phyloP scores from a whole-genome alignment of 495 filamentous ascomycete genomes.

The Annulohypoxylon nitens region DNA sequence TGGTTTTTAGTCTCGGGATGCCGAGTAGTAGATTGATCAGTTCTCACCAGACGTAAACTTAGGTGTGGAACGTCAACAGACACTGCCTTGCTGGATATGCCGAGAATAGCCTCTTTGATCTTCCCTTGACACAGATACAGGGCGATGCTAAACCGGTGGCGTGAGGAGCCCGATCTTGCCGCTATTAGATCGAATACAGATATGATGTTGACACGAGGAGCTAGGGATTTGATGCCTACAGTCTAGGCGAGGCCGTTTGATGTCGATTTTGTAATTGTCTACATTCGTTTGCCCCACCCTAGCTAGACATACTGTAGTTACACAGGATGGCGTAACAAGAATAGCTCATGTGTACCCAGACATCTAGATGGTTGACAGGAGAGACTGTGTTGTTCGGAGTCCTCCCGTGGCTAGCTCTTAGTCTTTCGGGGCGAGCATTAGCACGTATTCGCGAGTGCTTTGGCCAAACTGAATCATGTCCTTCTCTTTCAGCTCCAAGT shows the following conservation, averaged over 20 bases:
- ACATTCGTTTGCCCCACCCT: conserved; percentile 14
- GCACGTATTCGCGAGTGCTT: conserved; percentile 87
- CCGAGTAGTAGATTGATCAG: conserved; percentile 26
- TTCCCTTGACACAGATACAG: conserved; percentile 8
- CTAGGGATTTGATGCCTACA: not conserved
- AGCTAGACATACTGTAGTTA: conserved; percentile 15
- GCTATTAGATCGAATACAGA: not conserved
- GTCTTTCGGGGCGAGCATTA: conserved; percentile 73
- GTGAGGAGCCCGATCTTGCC: conserved; percentile 1
- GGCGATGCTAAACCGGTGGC: conserved; percentile 11
- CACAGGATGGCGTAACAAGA: conserved; percentile 31
- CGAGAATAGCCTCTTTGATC: conserved; percentile 47
- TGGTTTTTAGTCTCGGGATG: conserved; percentile 19
- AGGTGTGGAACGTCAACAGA: conserved; percentile 26
- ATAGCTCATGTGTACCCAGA: not conserved
- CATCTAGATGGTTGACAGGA: not conserved
- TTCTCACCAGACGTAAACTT: not conserved
- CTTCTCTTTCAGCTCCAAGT: conserved; percentile 86
- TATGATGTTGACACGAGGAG: conserved; percentile 12
- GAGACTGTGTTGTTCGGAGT: conserved; percentile 18
- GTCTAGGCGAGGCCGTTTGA: conserved; percentile 14
- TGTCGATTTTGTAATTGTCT: conserved; percentile 17
- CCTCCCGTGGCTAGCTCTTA: conserved; percentile 39
- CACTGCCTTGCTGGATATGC: conserved; percentile 45
- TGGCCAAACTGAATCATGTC: conserved; percentile 90